Percentiles rank a stretch among this genome's conserved stretches.
Evolutionary conservation across 2,329 filamentous ascomycete genomes (phyloP).

Genomic region (Penicillium corylophilum): DNA sequence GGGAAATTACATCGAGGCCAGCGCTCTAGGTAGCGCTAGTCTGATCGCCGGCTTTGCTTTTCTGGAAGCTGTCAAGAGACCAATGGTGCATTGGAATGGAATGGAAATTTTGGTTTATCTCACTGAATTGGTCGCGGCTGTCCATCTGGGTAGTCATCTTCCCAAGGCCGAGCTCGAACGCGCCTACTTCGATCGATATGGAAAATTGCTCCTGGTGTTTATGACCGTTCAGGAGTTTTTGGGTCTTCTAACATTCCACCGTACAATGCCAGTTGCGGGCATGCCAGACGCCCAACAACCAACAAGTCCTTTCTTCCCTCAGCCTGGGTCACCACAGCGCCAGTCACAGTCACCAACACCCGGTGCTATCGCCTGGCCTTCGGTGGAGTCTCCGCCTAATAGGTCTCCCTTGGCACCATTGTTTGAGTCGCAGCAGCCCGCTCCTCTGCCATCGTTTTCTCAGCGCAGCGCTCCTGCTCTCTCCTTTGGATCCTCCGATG

Average conservation of each 20-base stretch:
- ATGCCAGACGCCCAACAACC: conserved; percentile 9
- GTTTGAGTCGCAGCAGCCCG: conserved; percentile 22
- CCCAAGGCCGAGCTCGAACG: conserved; percentile 30
- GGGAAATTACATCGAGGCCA: conserved; percentile 39
- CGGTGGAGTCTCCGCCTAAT: conserved; percentile 12
- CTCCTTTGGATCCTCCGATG: conserved; percentile 32
- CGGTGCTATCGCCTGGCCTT: conserved; percentile 13
- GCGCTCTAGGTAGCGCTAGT: conserved; percentile 40
- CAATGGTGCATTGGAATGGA: conserved; percentile 38
- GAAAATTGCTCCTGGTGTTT: conserved; percentile 39
- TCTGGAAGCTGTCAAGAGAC: conserved; percentile 38
- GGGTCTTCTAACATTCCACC: conserved; percentile 29
- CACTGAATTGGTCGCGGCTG: conserved; percentile 38
- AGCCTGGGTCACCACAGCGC: conserved; percentile 11
- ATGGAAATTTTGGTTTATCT: conserved; percentile 41
- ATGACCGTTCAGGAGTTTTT: conserved; percentile 42
- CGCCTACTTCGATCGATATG: conserved; percentile 40
- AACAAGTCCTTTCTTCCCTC: conserved; percentile 2
- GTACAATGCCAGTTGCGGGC: conserved; percentile 1
- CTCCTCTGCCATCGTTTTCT: conserved; percentile 26
- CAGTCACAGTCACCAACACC: conserved; percentile 1
- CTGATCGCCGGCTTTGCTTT: conserved; percentile 42
- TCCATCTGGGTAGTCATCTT: conserved; percentile 38
- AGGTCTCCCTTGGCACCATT: conserved; percentile 17
- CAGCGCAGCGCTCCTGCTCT: conserved; percentile 27